Conservation (phyloP, 805 yeast species). For the Teunomyces cretensis region DNA sequence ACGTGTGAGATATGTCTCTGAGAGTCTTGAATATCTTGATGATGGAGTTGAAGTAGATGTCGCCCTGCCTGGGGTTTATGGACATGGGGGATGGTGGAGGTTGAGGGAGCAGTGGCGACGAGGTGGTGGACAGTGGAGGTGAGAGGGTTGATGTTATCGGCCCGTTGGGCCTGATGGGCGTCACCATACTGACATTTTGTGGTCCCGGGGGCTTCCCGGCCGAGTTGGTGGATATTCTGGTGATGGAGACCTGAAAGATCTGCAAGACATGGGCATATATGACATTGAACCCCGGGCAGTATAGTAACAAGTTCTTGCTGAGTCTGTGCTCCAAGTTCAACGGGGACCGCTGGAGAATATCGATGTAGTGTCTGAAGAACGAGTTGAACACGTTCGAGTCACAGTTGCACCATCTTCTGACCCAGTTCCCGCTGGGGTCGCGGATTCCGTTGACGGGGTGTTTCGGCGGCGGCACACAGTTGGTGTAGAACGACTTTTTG, state of each 20-base stretch:
- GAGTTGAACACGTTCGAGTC: conserved; percentile 61
- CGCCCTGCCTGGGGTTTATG: conserved; percentile 24
- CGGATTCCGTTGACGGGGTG: conserved; percentile 49
- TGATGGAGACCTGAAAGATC: conserved; percentile 33
- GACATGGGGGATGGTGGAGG: conserved; percentile 11
- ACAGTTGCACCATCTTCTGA: conserved; percentile 55
- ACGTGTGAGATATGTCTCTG: conserved; percentile 33
- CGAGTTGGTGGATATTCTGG: conserved; percentile 9
- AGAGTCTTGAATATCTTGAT: conserved; percentile 38
- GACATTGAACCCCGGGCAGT: conserved; percentile 47
- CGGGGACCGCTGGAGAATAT: conserved; percentile 16
- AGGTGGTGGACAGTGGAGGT: conserved; percentile 5
- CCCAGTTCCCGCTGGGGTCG: conserved; percentile 65
- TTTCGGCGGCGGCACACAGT: conserved; percentile 39
- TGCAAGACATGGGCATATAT: conserved; percentile 49
- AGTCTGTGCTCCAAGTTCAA: conserved; percentile 4
- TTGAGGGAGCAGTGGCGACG: conserved; percentile 9
- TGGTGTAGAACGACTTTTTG: conserved; percentile 22
- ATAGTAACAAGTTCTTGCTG: conserved; percentile 11
- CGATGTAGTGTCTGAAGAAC: conserved; percentile 58
- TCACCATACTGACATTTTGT: not conserved
- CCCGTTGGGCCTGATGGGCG: not conserved
- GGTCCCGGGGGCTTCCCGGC: conserved; percentile 7
- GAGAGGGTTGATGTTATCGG: not conserved
- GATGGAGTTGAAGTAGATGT: conserved; percentile 38